Evolutionary conservation across 192 early-diverging fungal genomes (phyloP).

Genomic region (Mortierella alpina): DNA sequence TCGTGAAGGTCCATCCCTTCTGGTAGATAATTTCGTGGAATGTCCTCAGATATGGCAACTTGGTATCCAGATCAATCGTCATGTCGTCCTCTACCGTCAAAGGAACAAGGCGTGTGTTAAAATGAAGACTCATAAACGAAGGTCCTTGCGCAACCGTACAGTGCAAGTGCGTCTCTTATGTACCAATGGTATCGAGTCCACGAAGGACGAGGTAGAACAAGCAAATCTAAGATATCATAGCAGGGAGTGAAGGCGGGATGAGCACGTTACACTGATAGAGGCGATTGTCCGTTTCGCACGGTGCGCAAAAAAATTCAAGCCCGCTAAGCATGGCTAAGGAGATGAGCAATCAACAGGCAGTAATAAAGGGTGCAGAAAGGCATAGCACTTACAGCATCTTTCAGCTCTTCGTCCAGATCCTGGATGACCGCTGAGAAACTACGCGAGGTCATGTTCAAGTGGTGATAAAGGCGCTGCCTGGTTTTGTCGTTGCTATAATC

Average conservation of each 20-base stretch:
- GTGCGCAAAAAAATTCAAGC: neutral
- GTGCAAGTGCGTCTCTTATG: neutral
- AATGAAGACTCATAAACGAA: neutral
- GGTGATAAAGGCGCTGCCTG: slow-evolving; percentile 87
- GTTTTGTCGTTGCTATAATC: slow-evolving; percentile 61
- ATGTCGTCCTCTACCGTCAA: slow-evolving; percentile 88
- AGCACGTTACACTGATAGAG: neutral
- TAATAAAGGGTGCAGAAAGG: too few species aligned
- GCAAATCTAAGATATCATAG: slow-evolving; percentile 74
- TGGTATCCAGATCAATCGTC: slow-evolving; percentile 83
- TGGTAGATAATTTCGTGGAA: slow-evolving; percentile 88
- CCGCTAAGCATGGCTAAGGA: neutral
- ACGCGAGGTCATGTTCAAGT: slow-evolving; percentile 93
- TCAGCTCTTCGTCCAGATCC: slow-evolving; percentile 80
- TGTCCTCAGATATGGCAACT: slow-evolving; percentile 77
- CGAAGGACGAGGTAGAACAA: slow-evolving; percentile 96
- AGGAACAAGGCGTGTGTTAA: neutral
- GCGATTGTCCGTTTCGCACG: neutral
- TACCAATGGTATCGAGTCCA: slow-evolving; percentile 93
- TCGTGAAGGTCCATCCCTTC: slow-evolving; percentile 82
- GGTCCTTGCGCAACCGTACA: neutral
- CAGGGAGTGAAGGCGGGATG: neutral
- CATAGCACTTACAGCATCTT: slow-evolving; percentile 69
- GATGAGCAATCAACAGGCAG: neutral
- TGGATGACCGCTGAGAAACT: slow-evolving; percentile 97